Evolutionary conservation across 805 yeast genomes (phyloP).

Genomic region (Wickerhamomyces silvicola): DNA sequence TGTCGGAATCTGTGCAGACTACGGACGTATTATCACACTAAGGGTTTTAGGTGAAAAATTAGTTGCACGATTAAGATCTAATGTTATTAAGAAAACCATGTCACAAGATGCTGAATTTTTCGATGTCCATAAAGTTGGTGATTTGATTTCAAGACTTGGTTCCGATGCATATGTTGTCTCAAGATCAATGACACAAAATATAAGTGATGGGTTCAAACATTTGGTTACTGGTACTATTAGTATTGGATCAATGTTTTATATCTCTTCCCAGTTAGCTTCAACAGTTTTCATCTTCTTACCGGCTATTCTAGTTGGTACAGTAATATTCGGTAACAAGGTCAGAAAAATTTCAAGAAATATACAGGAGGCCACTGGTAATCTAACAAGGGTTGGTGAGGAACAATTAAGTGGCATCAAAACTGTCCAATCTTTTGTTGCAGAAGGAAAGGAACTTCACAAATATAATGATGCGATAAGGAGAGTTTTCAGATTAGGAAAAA

Average conservation of each 20-base stretch:
- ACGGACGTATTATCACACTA: constrained; percentile 63
- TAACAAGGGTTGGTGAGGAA: constrained; percentile 90
- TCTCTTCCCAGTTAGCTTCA: constrained; percentile 74
- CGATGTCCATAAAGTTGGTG: constrained; percentile 93
- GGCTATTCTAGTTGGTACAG: constrained; percentile 69
- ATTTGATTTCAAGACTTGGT: constrained; percentile 81
- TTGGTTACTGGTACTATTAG: constrained; percentile 80
- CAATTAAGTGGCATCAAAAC: constrained; percentile 83
- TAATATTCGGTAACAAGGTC: constrained; percentile 77
- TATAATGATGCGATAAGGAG: constrained; percentile 68
- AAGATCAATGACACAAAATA: constrained; percentile 80
- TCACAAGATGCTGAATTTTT: constrained; percentile 90
- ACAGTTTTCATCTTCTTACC: constrained; percentile 78
- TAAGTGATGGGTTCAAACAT: constrained; percentile 87
- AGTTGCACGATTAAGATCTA: constrained; percentile 75
- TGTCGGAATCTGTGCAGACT: constrained; percentile 66
- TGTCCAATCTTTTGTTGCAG: constrained; percentile 89
- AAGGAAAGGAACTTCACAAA: constrained; percentile 67
- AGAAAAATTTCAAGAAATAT: constrained; percentile 68
- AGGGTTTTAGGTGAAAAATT: constrained; percentile 79
- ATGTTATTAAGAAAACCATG: constrained; percentile 69
- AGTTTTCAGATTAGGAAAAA: constrained; percentile 60
- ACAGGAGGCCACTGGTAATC: constrained; percentile 79
- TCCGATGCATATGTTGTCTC: constrained; percentile 89
- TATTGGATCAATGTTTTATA: constrained; percentile 82